Evolutionary conservation across 805 yeast species (phyloP), one percentile per base, ranked within the genome.

Genomic region (Sugiyamaella mastotermitis): DNA sequence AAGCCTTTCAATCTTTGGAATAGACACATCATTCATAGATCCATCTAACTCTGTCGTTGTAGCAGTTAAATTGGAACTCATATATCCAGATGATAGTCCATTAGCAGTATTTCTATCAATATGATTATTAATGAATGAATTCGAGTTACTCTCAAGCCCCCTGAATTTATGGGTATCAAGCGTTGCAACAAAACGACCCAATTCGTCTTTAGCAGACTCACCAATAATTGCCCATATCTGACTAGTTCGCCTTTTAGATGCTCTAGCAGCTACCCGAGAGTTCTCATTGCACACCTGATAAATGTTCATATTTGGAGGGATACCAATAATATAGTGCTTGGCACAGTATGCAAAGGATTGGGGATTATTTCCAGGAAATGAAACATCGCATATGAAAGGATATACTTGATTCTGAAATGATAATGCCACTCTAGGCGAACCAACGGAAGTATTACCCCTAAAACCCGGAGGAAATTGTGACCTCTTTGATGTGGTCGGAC

Each of bases 181-280:
- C n/a, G 10, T 10, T 23, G 27, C 35, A 9, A 20, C 37, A 35
- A 43, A 49, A 16, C 38, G 24, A n/a, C 20, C 18, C 25, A 46
- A 15, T 29, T 56, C 61, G 58, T 69, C 60, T 2, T 58, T 53
- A 3, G 78, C 56, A 20, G 76, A 61, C 23, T 71, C 72, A 10
- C 72, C 71, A 4, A 80, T 57, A 3, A 78, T 66, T 42, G 69
- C 58, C 87, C 87, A 80, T 0, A 76, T 68, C 50, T 77, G 83
- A 38, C 78, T 65, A 38, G 77, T 82, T 41, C 83, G 58, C 37
- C 61, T 64, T 35, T 66, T 57, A 13, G 67, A 65, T 1, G 68
- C 80, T 32, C 67, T 17, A 2, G 37, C 31, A 13, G 47, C 83
- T 6, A 75, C 62, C 13, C 65, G 59, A 0, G 84, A 72, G 51